These are phyloP conservation scores for Taphrina pruni DNA, from an alignment of 1,139 yeast genomes.

Conservation along the genomic window DNA sequence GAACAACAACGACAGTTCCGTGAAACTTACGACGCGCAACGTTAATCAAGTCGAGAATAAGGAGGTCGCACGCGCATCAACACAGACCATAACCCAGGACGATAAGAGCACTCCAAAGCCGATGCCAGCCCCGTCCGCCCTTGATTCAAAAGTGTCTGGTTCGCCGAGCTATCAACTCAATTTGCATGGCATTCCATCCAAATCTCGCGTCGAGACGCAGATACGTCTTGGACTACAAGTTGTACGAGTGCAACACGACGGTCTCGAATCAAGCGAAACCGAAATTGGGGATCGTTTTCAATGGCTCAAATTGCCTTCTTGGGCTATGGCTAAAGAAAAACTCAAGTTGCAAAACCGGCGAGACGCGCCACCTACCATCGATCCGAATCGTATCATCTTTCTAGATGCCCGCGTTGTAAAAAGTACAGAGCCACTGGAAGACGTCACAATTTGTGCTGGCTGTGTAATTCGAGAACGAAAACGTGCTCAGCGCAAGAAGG, in stretches of 20 bases:
- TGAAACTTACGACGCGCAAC: background rate
- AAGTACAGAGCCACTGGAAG: constrained; percentile 53
- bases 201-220: constrained; percentile 93
- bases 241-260: constrained; percentile 68
- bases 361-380: constrained; percentile 58
- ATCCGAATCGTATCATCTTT: constrained; percentile 49
- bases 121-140: background rate
- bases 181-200: constrained; percentile 70
- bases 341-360: constrained; percentile 51
- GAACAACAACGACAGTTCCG: constrained; percentile 7
- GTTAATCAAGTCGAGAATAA: background rate
- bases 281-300: constrained; percentile 26
- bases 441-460: constrained; percentile 80
- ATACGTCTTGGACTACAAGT: constrained; percentile 73
- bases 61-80: background rate
- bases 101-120: constrained; percentile 4
- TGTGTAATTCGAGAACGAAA: constrained; percentile 92
- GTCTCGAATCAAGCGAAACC: background rate
- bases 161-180: constrained; percentile 56
- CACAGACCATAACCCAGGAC: background rate
- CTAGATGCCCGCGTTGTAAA: constrained; percentile 55
- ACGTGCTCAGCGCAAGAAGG: constrained; percentile 79
- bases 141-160: background rate
- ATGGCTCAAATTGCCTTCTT: constrained; percentile 78
- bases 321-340: constrained; percentile 84